These are phyloP conservation scores for Sclerotinia minor DNA, from an alignment of 2,329 filamentous ascomycete genomes.

Conservation along the genomic window DNA sequence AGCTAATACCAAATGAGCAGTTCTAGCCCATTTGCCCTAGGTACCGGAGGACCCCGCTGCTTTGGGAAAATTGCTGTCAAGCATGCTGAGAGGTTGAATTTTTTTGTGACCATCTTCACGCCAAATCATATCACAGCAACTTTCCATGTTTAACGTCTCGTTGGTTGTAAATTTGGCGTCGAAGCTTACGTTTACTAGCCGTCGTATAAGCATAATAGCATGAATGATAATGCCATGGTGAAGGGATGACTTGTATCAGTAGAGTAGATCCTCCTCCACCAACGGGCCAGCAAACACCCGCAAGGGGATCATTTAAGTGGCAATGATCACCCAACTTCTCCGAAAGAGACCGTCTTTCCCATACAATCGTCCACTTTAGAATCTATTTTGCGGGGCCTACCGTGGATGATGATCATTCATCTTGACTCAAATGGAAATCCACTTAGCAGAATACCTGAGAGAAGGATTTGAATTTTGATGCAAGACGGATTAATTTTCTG, in stretches of 20 bases:
- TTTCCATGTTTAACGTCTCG: background rate
- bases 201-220: background rate
- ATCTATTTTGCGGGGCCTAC: constrained; percentile 1
- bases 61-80: background rate
- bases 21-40: background rate
- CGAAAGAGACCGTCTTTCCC: background rate
- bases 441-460: background rate
- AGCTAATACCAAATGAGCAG: background rate
- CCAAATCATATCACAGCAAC: constrained; percentile 11
- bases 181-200: background rate
- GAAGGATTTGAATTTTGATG: background rate
- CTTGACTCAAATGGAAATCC: background rate
- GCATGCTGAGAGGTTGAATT: constrained; percentile 12
- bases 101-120: background rate
- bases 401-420: constrained; percentile 1
- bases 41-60: constrained; percentile 3
- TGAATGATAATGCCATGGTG: constrained; percentile 9
- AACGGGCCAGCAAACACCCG: background rate
- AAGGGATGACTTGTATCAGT: constrained; percentile 4
- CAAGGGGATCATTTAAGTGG: background rate
- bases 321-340: background rate
- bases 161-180: constrained; percentile 1
- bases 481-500: background rate
- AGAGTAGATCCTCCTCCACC: background rate
- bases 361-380: background rate